Evolutionary conservation across 129 eudicot species (phyloP).

Genomic region (Cynara cardunculus): DNA sequence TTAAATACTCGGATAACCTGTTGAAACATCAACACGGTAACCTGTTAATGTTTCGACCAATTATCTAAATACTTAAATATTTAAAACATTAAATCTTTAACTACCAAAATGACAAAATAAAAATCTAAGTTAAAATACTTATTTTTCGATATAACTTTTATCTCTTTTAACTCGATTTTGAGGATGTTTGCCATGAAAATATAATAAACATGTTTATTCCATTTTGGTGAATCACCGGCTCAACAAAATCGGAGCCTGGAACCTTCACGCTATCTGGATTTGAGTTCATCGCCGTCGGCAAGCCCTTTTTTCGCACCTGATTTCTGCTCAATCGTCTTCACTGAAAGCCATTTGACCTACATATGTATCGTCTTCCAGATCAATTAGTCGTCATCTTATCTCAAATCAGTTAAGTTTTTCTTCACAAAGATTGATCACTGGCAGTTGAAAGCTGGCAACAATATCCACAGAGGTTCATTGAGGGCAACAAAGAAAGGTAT

Average conservation of each 20-base stretch:
- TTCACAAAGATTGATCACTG: slow-evolving; percentile 5
- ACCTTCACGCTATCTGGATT: slow-evolving; percentile 4
- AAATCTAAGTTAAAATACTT: too few species aligned
- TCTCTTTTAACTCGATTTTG: too few species aligned
- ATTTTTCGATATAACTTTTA: too few species aligned
- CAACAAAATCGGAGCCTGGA: slow-evolving; percentile 11
- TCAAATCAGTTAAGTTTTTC: background rate
- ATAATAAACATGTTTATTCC: background rate
- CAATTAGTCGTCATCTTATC: background rate
- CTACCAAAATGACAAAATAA: too few species aligned
- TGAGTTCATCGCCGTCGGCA: slow-evolving; percentile 1
- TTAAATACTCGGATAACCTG: too few species aligned
- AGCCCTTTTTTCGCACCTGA: background rate
- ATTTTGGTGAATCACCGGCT: slow-evolving; percentile 9
- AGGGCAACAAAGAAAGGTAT: slow-evolving; percentile 5
- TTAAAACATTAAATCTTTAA: too few species aligned
- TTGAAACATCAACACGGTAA: too few species aligned
- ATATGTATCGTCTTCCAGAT: background rate
- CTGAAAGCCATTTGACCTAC: background rate
- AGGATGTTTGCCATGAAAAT: too few species aligned
- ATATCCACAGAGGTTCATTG: background rate
- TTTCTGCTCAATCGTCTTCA: background rate
- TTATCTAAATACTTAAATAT: too few species aligned
- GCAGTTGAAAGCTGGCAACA: slow-evolving; percentile 12
- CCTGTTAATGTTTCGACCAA: too few species aligned